phyloP scores from a whole-genome alignment of 768 basidiomycete genomes.

The Auriscalpium orientale region DNA sequence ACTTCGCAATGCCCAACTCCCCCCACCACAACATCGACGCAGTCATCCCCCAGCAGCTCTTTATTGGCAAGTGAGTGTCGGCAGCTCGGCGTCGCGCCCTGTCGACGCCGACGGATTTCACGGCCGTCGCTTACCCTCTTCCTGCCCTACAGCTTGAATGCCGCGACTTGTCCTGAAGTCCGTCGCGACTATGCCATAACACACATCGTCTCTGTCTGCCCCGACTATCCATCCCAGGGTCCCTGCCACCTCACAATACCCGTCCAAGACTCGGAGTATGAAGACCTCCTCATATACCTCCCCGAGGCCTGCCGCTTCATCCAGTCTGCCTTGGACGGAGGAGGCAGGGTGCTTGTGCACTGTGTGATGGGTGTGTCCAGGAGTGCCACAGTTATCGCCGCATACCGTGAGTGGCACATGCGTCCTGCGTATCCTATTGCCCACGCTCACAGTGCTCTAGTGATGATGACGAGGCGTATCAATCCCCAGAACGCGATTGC shows the following conservation, averaged over 20 bases:
- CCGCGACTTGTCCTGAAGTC: slow-evolving; percentile 8
- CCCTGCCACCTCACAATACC: slow-evolving; percentile 63
- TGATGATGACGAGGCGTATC: slow-evolving; percentile 11
- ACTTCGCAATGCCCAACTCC: slow-evolving; percentile 5
- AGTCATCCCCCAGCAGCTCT: slow-evolving; percentile 12
- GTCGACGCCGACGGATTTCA: neutral
- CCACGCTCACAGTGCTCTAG: neutral
- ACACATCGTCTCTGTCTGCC: slow-evolving; percentile 73
- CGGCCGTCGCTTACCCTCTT: neutral
- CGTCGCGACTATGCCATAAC: slow-evolving; percentile 62
- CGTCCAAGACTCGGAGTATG: slow-evolving; percentile 43
- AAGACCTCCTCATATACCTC: slow-evolving; percentile 58
- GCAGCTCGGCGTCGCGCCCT: neutral
- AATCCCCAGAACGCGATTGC: slow-evolving; percentile 8
- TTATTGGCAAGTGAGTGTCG: slow-evolving; percentile 14
- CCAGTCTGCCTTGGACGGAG: slow-evolving; percentile 40
- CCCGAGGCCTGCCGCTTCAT: slow-evolving; percentile 56
- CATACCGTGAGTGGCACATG: slow-evolving; percentile 51
- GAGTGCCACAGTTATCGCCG: slow-evolving; percentile 65
- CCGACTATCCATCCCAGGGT: slow-evolving; percentile 50
- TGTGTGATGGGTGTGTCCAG: slow-evolving; percentile 70
- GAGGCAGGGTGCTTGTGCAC: slow-evolving; percentile 60
- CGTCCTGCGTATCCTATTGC: neutral
- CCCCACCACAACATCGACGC: slow-evolving; percentile 9
- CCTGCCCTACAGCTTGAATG: slow-evolving; percentile 4